Evolutionary conservation across 2,329 filamentous ascomycete species (phyloP).

Genomic region (Rutstroemia sp.): DNA sequence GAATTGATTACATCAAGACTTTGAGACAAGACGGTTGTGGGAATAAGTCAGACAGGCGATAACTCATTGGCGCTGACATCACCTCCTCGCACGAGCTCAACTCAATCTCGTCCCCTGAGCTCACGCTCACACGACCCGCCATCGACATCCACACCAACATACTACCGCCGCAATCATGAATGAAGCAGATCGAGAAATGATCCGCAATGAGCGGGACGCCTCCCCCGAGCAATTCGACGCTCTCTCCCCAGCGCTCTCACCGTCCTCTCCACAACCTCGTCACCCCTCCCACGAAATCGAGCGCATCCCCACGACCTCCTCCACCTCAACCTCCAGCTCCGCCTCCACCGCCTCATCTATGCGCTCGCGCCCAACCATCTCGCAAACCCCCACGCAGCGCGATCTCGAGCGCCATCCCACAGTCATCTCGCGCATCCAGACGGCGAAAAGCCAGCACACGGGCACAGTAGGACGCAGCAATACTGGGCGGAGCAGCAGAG

Average conservation of each 20-base stretch:
- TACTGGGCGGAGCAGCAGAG: slow-evolving; percentile 34
- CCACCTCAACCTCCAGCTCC: slow-evolving; percentile 38
- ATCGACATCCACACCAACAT: not conserved
- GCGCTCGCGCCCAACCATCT: slow-evolving; percentile 42
- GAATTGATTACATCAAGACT: too few relatives aligned
- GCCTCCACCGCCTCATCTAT: slow-evolving; percentile 25
- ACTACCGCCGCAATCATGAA: slow-evolving; percentile 21
- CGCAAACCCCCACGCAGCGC: slow-evolving; percentile 53
- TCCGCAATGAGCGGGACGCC: slow-evolving; percentile 43
- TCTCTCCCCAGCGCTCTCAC: slow-evolving; percentile 13
- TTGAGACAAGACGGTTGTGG: too few relatives aligned
- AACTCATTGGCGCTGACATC: too few relatives aligned
- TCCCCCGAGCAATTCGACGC: slow-evolving; percentile 32
- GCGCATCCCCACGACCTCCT: slow-evolving; percentile 48
- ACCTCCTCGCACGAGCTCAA: too few relatives aligned
- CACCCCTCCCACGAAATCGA: slow-evolving; percentile 48
- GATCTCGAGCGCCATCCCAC: slow-evolving; percentile 66
- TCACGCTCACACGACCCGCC: not conserved
- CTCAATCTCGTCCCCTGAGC: too few relatives aligned
- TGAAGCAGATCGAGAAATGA: slow-evolving; percentile 22
- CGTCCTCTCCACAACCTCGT: slow-evolving; percentile 2
- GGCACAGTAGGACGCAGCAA: slow-evolving; percentile 57
- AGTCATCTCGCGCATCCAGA: slow-evolving; percentile 63
- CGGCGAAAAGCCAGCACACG: slow-evolving; percentile 62
- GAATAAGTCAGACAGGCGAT: too few relatives aligned